Evolutionary conservation across 1,139 yeast species (phyloP), one percentile per base, ranked within the genome.

Genomic region (Yamadazyma buinensis): DNA sequence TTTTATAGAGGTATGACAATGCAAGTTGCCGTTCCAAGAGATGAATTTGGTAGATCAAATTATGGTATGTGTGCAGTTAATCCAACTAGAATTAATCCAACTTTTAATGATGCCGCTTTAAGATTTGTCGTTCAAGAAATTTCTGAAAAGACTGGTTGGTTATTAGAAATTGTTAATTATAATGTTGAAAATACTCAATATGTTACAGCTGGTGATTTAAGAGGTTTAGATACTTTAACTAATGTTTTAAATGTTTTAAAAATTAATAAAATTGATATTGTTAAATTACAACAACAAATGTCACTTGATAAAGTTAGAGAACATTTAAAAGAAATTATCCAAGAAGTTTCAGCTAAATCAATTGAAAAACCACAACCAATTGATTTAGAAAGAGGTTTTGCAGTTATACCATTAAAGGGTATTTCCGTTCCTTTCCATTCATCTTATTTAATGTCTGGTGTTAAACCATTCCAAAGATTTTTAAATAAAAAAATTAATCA

Each of bases 1-100:
- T 92, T 92, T 77, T 94, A 92, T 77, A 82, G 99, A 74, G 99
- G 99, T 77, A 92, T 92, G 98, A 92, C 99, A 32, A 92, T 92
- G 98, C 98, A 92, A 75, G 98, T 92, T 47, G 98, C 98, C 30
- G 99, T 92, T 47, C 97, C 97, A 57, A 82, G 99, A 69, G 99
- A 92, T 65, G 77, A 81, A 39, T 60, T 67, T 34, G 99, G 99
- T 34, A 84, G 98, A 69, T 92, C 98, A 42, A 92, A 94, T 72
- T 92, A 92, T 57, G 97, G 98, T 73, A 92, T 92, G 99, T 80
- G 88, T 72, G 98, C 99, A 34, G 92, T 92, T 41, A 92, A 94
- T 69, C 99, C 99, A 55, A 77, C 95, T 40, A 82, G 98, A 67
- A 84, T 92, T 43, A 80, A 86, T 41, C 68, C 86, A 39, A 84